phyloP scores from a whole-genome alignment of 192 early-diverging fungal genomes.

The Backusella psychrophila region DNA sequence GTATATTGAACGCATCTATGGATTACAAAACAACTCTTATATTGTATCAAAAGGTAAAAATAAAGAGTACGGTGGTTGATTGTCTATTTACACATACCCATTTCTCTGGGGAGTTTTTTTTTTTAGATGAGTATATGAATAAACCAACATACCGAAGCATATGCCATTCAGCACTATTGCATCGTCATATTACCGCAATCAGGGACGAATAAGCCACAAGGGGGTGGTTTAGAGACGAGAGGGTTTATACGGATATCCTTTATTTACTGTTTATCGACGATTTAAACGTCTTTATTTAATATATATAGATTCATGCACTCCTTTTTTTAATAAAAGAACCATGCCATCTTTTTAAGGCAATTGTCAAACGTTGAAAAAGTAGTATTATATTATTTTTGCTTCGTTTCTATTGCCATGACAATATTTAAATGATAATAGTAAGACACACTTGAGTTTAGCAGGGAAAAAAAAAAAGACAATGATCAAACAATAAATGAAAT shows the following conservation, averaged over 20 bases:
- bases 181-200: neutral
- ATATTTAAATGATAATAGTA: neutral
- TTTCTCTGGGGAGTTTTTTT: too few relatives aligned
- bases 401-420: neutral
- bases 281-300: too few relatives aligned
- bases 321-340: neutral
- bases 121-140: neutral
- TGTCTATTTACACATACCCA: neutral
- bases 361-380: neutral
- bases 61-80: neutral
- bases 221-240: neutral
- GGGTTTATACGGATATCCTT: too few relatives aligned
- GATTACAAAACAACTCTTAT: neutral
- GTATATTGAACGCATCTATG: slow-evolving; percentile 10
- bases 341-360: neutral
- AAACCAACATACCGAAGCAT: slow-evolving; percentile 1
- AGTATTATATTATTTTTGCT: neutral
- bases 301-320: too few relatives aligned
- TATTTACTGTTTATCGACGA: too few relatives aligned
- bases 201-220: neutral
- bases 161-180: neutral
- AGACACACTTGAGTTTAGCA: neutral
- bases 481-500: neutral
- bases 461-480: neutral
- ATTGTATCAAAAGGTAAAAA: slow-evolving; percentile 3